Base-by-base conservation (phyloP, 2,329 filamentous ascomycete species). In the Penicillium nordicum region DNA sequence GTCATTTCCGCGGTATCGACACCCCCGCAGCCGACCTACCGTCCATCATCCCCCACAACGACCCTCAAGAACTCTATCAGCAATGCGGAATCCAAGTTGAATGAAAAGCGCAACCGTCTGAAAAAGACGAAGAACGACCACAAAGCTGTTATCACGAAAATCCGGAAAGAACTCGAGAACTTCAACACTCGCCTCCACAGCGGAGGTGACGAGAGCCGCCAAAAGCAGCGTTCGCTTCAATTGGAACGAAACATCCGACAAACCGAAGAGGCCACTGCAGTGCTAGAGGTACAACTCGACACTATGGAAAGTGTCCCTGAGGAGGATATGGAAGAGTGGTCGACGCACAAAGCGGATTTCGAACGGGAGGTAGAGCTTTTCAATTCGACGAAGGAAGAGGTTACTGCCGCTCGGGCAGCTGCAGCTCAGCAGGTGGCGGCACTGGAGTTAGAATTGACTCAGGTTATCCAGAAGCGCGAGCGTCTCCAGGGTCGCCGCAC, bases 21-120 rank as follows among this genome's bases (percentile, higher is more conserved):
- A 27, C 76, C 82, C 42, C 78, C 80, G 47, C 83, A 84, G 58
- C 82, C 83, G 59, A 78, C 82, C 30, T 78, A 86, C 53, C 81
- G 84, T 42, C 85, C 85, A 44, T 84, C 84, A 38, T 87, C 85
- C 25, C 85, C 85, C 16, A 82, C 81, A 14, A 86, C 85, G 16
- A 87, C 85, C 1, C 74, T 88, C 49, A 85, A 82, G 69, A 86
- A 86, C 57, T 87, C 85, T 8, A 85, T 88, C 52, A 76, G 81
- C 59, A 83, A 84, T 38, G 83, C 83, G 38, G 84, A 87, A 67
- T 76, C 79, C 50, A 85, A 84, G 65, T 72, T 86, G 27, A 80
- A 80, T 58, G 84, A 87, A 59, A 79, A 80, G 54, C 81, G 83
- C 49, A 80, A 82, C 62, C 81, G 82, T 43, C 72, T 84, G 51